Conservation (phyloP, 2,329 filamentous ascomycete genomes). For the Cercospora berteroae region DNA sequence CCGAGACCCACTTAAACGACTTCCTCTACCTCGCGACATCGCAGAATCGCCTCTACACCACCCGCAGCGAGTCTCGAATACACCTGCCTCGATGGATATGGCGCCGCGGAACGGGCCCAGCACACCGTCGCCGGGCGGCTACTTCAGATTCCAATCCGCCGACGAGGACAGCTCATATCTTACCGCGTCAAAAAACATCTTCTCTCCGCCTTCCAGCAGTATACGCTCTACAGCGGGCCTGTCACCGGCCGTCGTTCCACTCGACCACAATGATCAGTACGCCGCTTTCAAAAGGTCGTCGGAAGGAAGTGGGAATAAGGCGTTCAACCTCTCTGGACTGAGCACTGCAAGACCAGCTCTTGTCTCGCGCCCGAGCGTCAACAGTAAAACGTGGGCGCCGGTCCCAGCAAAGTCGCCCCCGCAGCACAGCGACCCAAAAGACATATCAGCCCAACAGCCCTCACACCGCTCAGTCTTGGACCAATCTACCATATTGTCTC, state of each 20-base stretch:
- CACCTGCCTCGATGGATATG: constrained; percentile 15
- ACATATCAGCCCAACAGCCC: constrained; percentile 39
- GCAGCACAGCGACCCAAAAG: constrained; percentile 36
- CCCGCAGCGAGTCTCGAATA: no score
- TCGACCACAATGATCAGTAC: constrained; percentile 77
- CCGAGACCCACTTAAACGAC: no score
- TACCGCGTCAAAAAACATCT: constrained; percentile 60
- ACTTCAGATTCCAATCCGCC: constrained; percentile 78
- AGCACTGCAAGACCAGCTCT: constrained; percentile 29
- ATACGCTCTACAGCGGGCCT: constrained; percentile 67
- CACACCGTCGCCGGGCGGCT: constrained; percentile 74
- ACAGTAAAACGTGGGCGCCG: constrained; percentile 25
- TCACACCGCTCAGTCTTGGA: constrained; percentile 29
- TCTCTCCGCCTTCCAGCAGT: constrained; percentile 68
- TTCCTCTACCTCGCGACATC: no score
- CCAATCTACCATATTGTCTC: constrained; percentile 30
- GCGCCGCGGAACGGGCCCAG: constrained; percentile 26
- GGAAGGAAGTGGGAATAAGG: constrained; percentile 58
- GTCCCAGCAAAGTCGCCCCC: constrained; percentile 29
- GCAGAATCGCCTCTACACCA: no score
- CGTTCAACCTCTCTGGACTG: constrained; percentile 45
- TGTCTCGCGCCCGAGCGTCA: constrained; percentile 18
- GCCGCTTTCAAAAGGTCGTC: constrained; percentile 73
- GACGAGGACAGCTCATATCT: constrained; percentile 59
- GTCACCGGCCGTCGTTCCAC: constrained; percentile 65